A percentile compares a stretch with the other conserved stretches of the same genome.
phyloP scores from a whole-genome alignment of 169 alveolate genomes.

The Neospora caninum region DNA sequence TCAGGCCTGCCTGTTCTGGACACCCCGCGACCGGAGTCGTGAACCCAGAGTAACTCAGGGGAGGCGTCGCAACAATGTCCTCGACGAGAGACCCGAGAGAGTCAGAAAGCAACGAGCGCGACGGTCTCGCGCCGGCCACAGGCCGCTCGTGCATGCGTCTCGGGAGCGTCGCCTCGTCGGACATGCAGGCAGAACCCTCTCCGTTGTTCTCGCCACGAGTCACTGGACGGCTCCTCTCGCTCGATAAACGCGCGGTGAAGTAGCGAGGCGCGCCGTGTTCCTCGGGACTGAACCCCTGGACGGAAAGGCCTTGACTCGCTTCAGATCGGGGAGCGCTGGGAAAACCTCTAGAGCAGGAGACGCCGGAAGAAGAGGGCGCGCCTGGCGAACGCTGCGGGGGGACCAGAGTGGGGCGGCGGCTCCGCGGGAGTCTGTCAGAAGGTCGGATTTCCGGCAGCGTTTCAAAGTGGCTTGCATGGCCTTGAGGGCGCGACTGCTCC shows the following conservation, averaged over 20 bases:
- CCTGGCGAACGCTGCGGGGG: background rate
- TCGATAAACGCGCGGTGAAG: too few species aligned
- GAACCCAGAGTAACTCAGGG: background rate
- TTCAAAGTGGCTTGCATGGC: background rate
- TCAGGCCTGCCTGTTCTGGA: too few species aligned
- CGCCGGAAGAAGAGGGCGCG: too few species aligned
- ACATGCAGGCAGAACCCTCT: too few species aligned
- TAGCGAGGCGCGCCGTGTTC: background rate
- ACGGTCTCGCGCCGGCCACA: background rate
- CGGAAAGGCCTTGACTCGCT: background rate
- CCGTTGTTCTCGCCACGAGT: too few species aligned
- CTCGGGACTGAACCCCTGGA: background rate
- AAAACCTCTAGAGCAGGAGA: background rate
- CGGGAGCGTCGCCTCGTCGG: too few species aligned
- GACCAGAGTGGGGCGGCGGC: background rate
- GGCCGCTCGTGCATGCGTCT: too few species aligned
- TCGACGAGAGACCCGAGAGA: background rate
- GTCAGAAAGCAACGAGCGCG: background rate
- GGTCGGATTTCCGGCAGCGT: background rate
- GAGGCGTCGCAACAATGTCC: background rate
- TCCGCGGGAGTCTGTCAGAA: constrained; percentile 24
- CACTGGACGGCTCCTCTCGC: too few species aligned
- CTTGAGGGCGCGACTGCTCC: background rate
- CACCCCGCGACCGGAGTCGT: background rate
- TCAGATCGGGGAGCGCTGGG: background rate